A percentile compares a stretch with the other conserved stretches of the same genome.
Conservation (phyloP, 1,284 basidiomycete species). For the Nidula niveotomentosa region DNA sequence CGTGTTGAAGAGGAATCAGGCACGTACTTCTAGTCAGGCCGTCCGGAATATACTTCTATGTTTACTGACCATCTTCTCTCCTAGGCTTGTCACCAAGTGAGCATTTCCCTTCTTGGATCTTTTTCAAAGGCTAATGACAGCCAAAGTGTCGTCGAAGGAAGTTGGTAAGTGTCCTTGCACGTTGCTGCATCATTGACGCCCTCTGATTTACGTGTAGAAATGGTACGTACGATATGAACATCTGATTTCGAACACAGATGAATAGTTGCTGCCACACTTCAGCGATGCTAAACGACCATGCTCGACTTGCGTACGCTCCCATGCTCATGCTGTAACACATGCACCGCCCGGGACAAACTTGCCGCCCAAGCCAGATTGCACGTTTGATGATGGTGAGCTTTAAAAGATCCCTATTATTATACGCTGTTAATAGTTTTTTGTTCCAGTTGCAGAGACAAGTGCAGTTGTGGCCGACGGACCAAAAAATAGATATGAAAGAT, state of each 20-base stretch:
- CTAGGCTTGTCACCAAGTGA: constrained; percentile 50
- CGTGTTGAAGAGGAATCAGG: constrained; percentile 62
- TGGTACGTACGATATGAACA: constrained; percentile 36
- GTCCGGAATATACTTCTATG: neutral
- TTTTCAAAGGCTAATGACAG: constrained; percentile 23
- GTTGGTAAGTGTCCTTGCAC: constrained; percentile 46
- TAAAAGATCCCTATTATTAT: neutral
- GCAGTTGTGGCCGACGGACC: constrained; percentile 41
- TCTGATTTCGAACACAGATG: neutral
- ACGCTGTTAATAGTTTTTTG: neutral
- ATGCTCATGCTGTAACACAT: constrained; percentile 60
- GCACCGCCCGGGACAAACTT: constrained; percentile 50
- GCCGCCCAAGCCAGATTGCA: constrained; percentile 59
- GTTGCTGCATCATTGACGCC: constrained; percentile 11
- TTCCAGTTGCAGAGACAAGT: constrained; percentile 36
- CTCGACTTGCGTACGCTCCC: constrained; percentile 66
- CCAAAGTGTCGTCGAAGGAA: constrained; percentile 67
- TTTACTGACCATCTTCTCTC: constrained; percentile 3
- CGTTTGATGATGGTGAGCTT: constrained; percentile 60
- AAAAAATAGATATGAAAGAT: constrained; percentile 56
- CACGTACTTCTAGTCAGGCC: constrained; percentile 15
- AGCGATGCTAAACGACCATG: constrained; percentile 73
- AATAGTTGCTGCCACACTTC: neutral
- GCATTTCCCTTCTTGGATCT: constrained; percentile 10
- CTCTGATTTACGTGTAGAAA: constrained; percentile 42